Evolutionary conservation across 75 land plant genomes (phyloP).

Genomic region (Picea sitchensis): DNA sequence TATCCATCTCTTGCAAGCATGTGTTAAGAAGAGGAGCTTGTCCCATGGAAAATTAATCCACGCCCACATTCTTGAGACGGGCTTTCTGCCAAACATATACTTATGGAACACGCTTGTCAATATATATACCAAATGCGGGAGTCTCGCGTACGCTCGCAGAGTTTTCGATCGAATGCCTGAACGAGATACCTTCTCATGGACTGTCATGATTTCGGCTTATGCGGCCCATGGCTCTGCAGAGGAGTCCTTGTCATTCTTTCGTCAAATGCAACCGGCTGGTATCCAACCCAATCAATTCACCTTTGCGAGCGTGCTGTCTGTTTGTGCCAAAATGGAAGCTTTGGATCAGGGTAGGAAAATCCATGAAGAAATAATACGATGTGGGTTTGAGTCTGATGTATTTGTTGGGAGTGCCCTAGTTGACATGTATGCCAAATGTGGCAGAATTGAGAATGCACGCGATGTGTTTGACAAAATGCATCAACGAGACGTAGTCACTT

Average conservation of each 20-base stretch:
- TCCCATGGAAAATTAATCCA: not conserved
- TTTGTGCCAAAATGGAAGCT: not conserved
- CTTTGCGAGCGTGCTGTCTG: not conserved
- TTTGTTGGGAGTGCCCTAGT: not conserved
- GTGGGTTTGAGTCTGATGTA: conserved; percentile 1
- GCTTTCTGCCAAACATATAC: not conserved
- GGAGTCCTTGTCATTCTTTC: not conserved
- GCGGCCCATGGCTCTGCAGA: conserved; percentile 14
- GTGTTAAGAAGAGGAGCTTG: not conserved
- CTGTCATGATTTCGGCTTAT: conserved; percentile 39
- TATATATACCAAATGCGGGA: conserved; percentile 9
- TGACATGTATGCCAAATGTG: conserved; percentile 9
- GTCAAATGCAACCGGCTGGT: not conserved
- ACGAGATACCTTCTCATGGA: conserved; percentile 25
- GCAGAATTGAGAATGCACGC: conserved; percentile 7
- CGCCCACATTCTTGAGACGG: not conserved
- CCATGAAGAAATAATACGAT: not conserved
- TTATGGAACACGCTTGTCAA: conserved; percentile 35
- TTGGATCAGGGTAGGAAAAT: conserved; percentile 1
- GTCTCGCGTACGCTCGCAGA: not conserved
- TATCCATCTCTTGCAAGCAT: not conserved
- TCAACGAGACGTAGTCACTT: conserved; percentile 16
- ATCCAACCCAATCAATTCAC: not conserved
- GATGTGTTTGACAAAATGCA: not conserved
- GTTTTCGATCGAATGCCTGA: conserved; percentile 37